Evolutionary conservation across 2,329 filamentous ascomycete species (phyloP).

Genomic region (Tolypocladium album): DNA sequence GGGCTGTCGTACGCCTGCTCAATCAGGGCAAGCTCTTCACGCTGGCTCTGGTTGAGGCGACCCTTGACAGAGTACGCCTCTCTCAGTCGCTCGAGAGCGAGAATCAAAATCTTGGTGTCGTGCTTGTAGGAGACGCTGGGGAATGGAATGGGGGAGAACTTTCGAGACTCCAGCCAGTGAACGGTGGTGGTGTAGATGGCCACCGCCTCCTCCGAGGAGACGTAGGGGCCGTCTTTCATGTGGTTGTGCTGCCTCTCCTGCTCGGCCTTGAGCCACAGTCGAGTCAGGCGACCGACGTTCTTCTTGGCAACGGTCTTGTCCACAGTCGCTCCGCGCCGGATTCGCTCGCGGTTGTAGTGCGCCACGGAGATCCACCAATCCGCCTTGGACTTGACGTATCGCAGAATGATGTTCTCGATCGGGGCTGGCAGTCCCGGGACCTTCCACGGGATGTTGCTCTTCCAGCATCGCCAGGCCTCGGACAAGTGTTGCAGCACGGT

Average conservation of each 20-base stretch:
- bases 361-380: constrained; percentile 99
- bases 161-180: constrained; percentile 95
- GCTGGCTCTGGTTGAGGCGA: constrained; percentile 90
- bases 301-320: constrained; percentile 99
- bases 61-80: constrained; percentile 98
- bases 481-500: constrained; percentile 94
- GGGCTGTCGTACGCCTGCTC: constrained; percentile 98
- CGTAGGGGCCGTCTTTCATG: constrained; percentile 97
- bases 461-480: constrained; percentile 99
- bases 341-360: constrained; percentile 97
- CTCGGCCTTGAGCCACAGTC: constrained; percentile 95
- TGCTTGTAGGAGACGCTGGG: constrained; percentile 99
- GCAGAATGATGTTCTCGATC: constrained; percentile 96
- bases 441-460: constrained; percentile 99
- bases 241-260: constrained; percentile 99
- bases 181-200: constrained; percentile 98
- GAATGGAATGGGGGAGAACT: constrained; percentile 98
- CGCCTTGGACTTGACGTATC: constrained; percentile 97
- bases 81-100: constrained; percentile 83
- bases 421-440: constrained; percentile 91
- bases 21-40: constrained; percentile 91
- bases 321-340: constrained; percentile 89
- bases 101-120: constrained; percentile 95
- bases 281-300: constrained; percentile 87
- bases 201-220: constrained; percentile 95